phyloP scores from a whole-genome alignment of 768 basidiomycete genomes.

The Pluteus cervinus region DNA sequence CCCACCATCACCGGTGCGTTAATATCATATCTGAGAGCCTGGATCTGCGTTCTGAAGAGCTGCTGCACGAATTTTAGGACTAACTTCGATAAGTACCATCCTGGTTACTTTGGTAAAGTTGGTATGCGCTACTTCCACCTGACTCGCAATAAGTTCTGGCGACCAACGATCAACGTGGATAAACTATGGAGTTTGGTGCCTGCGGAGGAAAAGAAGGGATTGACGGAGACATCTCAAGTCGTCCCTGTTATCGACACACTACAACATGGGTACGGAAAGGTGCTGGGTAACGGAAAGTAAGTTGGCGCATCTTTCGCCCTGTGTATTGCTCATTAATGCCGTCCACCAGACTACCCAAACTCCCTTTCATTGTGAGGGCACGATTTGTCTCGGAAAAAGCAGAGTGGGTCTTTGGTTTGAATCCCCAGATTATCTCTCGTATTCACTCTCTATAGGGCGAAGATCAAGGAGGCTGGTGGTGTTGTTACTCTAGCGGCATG shows the following conservation, averaged over 20 bases:
- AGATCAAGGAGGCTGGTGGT: conserved; percentile 92
- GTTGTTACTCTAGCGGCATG: conserved; percentile 92
- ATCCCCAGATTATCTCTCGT: neutral
- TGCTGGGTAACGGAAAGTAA: conserved; percentile 90
- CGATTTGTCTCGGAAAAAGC: conserved; percentile 89
- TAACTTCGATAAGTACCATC: conserved; percentile 99
- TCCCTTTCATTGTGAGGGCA: conserved; percentile 97
- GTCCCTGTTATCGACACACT: conserved; percentile 95
- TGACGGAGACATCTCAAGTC: conserved; percentile 68
- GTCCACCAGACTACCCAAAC: conserved; percentile 62
- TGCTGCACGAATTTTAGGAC: conserved; percentile 42
- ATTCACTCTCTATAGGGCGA: conserved; percentile 30
- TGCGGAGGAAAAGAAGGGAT: conserved; percentile 70
- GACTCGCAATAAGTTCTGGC: conserved; percentile 86
- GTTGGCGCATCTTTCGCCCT: no score
- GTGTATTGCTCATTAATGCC: conserved; percentile 2
- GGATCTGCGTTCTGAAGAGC: neutral
- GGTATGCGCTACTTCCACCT: conserved; percentile 99
- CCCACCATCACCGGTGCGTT: conserved; percentile 95
- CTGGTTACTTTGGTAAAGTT: conserved; percentile 99
- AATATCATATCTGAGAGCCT: neutral
- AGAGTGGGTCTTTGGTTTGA: conserved; percentile 42
- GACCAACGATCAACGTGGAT: conserved; percentile 97
- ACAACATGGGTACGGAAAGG: conserved; percentile 81
- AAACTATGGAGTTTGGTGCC: conserved; percentile 93